A percentile compares a stretch with the other conserved stretches of the same genome.
Evolutionary conservation across 495 filamentous ascomycete species (phyloP).

Genomic region (Amorphotheca resinae): DNA sequence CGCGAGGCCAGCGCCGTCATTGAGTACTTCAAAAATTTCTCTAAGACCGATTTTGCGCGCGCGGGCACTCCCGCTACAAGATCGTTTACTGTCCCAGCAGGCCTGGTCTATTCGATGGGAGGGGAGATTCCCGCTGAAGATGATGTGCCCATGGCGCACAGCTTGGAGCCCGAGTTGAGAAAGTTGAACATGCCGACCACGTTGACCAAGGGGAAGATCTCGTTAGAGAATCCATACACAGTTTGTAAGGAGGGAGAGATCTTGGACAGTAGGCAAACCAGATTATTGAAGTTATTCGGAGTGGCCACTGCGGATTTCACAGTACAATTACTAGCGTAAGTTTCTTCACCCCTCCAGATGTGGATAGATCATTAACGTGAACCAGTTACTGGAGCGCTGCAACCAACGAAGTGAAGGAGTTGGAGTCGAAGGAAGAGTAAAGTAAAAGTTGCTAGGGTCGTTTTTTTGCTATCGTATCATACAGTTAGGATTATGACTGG

Average conservation of each 20-base stretch:
- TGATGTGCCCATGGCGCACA: slow-evolving; percentile 77
- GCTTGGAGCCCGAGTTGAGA: slow-evolving; percentile 74
- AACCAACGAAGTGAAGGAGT: slow-evolving; percentile 44
- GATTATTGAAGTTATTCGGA: slow-evolving; percentile 87
- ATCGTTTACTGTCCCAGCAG: slow-evolving; percentile 64
- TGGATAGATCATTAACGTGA: slow-evolving; percentile 5
- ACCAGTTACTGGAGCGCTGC: slow-evolving; percentile 49
- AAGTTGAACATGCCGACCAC: slow-evolving; percentile 79
- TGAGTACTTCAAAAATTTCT: slow-evolving; percentile 53
- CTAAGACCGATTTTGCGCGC: slow-evolving; percentile 73
- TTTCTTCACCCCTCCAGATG: neutral
- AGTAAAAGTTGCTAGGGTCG: slow-evolving; percentile 2
- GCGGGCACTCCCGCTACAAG: slow-evolving; percentile 66
- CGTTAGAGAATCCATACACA: slow-evolving; percentile 62
- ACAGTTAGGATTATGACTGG: slow-evolving; percentile 18
- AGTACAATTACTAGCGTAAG: slow-evolving; percentile 56
- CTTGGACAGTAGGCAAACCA: slow-evolving; percentile 79
- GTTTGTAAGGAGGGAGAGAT: slow-evolving; percentile 74
- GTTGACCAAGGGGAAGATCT: slow-evolving; percentile 77
- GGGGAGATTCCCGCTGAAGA: slow-evolving; percentile 64
- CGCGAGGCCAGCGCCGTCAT: slow-evolving; percentile 49
- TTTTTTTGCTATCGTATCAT: slow-evolving; percentile 19
- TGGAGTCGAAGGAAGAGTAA: slow-evolving; percentile 35
- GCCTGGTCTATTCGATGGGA: slow-evolving; percentile 62
- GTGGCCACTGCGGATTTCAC: slow-evolving; percentile 79